A percentile compares a stretch with the other conserved stretches of the same genome.
Conservation (phyloP, 768 basidiomycete species). For the Clitopilus hobsonii region DNA sequence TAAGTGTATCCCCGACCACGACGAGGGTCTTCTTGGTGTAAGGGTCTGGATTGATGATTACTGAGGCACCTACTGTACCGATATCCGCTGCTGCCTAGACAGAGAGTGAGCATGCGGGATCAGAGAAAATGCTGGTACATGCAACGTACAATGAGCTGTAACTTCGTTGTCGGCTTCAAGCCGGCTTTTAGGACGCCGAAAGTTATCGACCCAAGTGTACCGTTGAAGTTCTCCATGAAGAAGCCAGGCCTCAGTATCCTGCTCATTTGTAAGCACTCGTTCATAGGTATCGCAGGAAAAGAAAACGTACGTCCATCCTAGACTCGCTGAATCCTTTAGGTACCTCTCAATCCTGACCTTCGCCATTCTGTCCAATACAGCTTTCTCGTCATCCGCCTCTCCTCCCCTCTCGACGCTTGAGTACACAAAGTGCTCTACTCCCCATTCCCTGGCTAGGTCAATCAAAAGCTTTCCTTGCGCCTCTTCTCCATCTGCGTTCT, state of each 20-base stretch:
- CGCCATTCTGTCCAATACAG: constrained; percentile 20
- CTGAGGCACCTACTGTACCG: constrained; percentile 21
- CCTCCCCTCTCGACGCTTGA: constrained; percentile 35
- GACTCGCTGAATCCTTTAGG: constrained; percentile 18
- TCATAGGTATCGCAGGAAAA: neutral
- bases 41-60: neutral
- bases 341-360: constrained; percentile 35
- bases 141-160: constrained; percentile 29
- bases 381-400: constrained; percentile 25
- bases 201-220: constrained; percentile 30
- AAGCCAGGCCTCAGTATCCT: constrained; percentile 37
- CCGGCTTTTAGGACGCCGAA: constrained; percentile 26
- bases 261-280: neutral
- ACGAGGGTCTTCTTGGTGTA: constrained; percentile 15
- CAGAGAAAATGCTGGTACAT: neutral
- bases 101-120: neutral
- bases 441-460: constrained; percentile 31
- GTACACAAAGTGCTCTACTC: constrained; percentile 28
- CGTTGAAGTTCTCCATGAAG: constrained; percentile 41
- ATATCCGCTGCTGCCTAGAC: constrained; percentile 27
- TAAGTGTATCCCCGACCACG: constrained; percentile 24
- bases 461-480: constrained; percentile 34
- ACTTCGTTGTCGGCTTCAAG: constrained; percentile 24
- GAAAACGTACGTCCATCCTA: constrained; percentile 32
- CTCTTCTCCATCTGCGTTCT: constrained; percentile 31